Conservation (phyloP, 2,329 filamentous ascomycete genomes). For the Phialophora expanda region DNA sequence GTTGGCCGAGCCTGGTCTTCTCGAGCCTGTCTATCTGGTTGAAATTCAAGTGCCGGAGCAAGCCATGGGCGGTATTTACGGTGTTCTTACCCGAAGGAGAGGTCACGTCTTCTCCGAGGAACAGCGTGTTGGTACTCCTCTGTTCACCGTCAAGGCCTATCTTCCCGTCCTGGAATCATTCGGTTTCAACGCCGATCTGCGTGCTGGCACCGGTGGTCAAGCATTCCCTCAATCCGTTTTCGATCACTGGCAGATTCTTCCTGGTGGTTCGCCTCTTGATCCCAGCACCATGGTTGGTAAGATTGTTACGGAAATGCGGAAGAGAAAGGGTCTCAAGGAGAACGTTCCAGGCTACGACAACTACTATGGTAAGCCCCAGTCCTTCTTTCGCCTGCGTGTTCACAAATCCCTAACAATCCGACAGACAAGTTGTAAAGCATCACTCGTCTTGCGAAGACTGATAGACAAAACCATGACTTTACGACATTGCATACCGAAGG, state of each 20-base stretch:
- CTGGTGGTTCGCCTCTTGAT: constrained; percentile 92
- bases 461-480: constrained; percentile 35
- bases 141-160: constrained; percentile 99
- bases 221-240: constrained; percentile 99
- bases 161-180: constrained; percentile 96
- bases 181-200: constrained; percentile 98
- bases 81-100: constrained; percentile 95
- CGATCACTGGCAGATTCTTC: constrained; percentile 97
- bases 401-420: constrained; percentile 48
- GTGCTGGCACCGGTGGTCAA: constrained; percentile 90
- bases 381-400: neutral
- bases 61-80: constrained; percentile 99
- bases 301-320: constrained; percentile 87
- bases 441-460: constrained; percentile 24
- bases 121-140: constrained; percentile 96
- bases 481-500: constrained; percentile 32
- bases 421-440: constrained; percentile 87
- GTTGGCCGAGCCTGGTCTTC: constrained; percentile 86
- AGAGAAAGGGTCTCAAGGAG: constrained; percentile 99
- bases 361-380: constrained; percentile 67
- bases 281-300: constrained; percentile 77
- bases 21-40: constrained; percentile 98
- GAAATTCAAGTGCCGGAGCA: constrained; percentile 99
- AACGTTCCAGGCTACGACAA: constrained; percentile 92
- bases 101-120: constrained; percentile 99